A percentile compares a stretch with the other conserved stretches of the same genome.
Evolutionary conservation across 352 stramenopile genomes (phyloP).

Genomic region (Phytophthora ramorum): DNA sequence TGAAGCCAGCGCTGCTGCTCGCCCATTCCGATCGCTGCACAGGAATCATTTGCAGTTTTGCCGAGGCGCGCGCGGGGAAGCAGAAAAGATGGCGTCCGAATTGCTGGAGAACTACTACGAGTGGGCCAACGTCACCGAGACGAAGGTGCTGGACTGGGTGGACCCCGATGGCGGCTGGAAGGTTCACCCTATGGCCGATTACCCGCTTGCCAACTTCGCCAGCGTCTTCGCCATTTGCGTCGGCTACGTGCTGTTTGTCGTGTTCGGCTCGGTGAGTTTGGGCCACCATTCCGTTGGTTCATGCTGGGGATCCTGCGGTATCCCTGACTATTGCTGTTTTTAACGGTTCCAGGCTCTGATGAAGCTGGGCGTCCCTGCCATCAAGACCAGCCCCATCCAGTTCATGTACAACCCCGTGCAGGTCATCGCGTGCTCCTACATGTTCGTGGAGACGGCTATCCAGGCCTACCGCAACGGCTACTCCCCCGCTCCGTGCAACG

Average conservation of each 20-base stretch:
- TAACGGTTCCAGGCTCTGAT: constrained; percentile 43
- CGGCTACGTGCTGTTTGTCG: constrained; percentile 72
- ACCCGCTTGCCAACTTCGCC: constrained; percentile 71
- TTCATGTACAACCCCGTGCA: constrained; percentile 97
- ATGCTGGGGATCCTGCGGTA: constrained; percentile 7
- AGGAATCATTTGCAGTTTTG: constrained; percentile 34
- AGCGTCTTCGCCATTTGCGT: constrained; percentile 65
- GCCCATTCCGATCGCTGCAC: not conserved
- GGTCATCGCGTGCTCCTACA: constrained; percentile 94
- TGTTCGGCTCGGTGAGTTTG: constrained; percentile 59
- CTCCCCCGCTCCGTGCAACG: constrained; percentile 84
- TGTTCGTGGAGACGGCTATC: constrained; percentile 91
- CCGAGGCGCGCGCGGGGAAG: constrained; percentile 3
- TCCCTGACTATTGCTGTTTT: constrained; percentile 16
- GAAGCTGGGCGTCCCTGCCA: constrained; percentile 54
- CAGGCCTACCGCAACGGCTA: constrained; percentile 92
- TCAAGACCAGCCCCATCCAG: constrained; percentile 78
- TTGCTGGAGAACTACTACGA: constrained; percentile 55
- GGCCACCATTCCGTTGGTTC: constrained; percentile 6
- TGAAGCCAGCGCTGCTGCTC: constrained; percentile 11
- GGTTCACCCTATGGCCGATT: constrained; percentile 62
- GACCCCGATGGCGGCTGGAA: constrained; percentile 70
- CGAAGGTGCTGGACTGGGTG: constrained; percentile 58
- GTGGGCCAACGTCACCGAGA: constrained; percentile 64
- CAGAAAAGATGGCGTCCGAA: constrained; percentile 32